Evolutionary conservation across 805 yeast genomes (phyloP).

Genomic region (Lipomyces sp.): DNA sequence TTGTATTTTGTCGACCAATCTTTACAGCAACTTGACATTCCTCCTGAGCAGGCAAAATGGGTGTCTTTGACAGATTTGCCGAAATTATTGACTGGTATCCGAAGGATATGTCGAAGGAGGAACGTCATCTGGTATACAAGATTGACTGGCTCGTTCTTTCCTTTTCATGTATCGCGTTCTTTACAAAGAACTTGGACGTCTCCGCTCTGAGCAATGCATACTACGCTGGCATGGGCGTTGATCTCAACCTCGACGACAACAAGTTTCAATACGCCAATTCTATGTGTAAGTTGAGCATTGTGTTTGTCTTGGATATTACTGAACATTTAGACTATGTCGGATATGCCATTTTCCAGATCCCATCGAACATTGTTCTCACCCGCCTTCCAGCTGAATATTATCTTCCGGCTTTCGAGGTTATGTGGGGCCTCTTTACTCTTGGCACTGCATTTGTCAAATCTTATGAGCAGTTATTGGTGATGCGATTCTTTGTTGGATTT

Average conservation of each 20-base stretch:
- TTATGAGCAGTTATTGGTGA: slow-evolving; percentile 43
- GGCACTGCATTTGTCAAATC: slow-evolving; percentile 44
- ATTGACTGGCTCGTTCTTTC: slow-evolving; percentile 61
- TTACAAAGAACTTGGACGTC: slow-evolving; percentile 69
- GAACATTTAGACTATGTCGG: slow-evolving; percentile 44
- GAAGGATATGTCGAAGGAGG: slow-evolving; percentile 48
- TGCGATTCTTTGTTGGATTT: slow-evolving; percentile 51
- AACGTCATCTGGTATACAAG: slow-evolving; percentile 55
- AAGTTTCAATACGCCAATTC: slow-evolving; percentile 59
- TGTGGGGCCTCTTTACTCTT: slow-evolving; percentile 48
- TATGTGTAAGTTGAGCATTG: slow-evolving; percentile 28
- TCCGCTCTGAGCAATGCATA: slow-evolving; percentile 68
- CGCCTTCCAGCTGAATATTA: slow-evolving; percentile 51
- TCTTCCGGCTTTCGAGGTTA: slow-evolving; percentile 47
- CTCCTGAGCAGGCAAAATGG: not conserved
- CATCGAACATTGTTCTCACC: slow-evolving; percentile 46
- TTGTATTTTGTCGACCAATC: not conserved
- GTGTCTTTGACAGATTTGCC: slow-evolving; percentile 4
- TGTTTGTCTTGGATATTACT: slow-evolving; percentile 49
- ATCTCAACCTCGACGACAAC: slow-evolving; percentile 62
- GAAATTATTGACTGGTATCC: slow-evolving; percentile 30
- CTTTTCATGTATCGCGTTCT: slow-evolving; percentile 64
- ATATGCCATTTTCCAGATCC: slow-evolving; percentile 48
- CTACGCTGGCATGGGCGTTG: slow-evolving; percentile 65
- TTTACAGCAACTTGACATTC: not conserved